Base-by-base conservation (phyloP, 2,329 filamentous ascomycete genomes). In the Corniculantispora saksenae region DNA sequence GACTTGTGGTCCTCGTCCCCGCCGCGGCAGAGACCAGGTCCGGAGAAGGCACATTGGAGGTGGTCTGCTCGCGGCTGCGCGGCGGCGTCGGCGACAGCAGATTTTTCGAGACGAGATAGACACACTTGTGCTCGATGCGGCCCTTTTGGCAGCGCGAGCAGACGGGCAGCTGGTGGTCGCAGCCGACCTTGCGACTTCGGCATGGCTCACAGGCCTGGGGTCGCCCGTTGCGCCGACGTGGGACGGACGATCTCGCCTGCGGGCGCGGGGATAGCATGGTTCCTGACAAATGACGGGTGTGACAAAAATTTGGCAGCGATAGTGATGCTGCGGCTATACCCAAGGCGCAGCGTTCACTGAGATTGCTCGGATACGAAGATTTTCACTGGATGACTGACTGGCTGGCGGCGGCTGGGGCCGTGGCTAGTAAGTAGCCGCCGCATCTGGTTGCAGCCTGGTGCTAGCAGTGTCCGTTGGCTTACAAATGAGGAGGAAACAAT, bases 141-240 rank as follows among this genome's bases (percentile, higher is more conserved):
- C 73, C 72, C 68, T 75, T 74, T 50, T 65, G 72, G 61, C 77
- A 79, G 63, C 77, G 72, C 47, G 70, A 71, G 61, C 77, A 79
- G 19, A 74, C 59, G 0, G 77, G 77, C 12, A 74, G 74, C 0
- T 69, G 67, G 61, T 78, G 76, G 63, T 79, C 77, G 67, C 77
- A 79, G 15, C 77, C 76, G n/a, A 78, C 72, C 62, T 78, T 78
- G 19, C 76, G 73, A 61, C 73, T 74, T 47, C 74, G 72, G 48
- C 76, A 78, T n/a, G 76, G 75, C 71, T 77, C 71, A 25, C 67
- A 67, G n/a, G 65, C 63, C 29, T 69, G 66, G 0, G 68, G 61
- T 5, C 65, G 65, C 23, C 65, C 65, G n/a, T 66, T 66, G 17
- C 65, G 61, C 7, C 65, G 54, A 1, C 65, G 54, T 3, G 65